phyloP scores from a whole-genome alignment of 108 stramenopile species.

The Nitzschia sp. region DNA sequence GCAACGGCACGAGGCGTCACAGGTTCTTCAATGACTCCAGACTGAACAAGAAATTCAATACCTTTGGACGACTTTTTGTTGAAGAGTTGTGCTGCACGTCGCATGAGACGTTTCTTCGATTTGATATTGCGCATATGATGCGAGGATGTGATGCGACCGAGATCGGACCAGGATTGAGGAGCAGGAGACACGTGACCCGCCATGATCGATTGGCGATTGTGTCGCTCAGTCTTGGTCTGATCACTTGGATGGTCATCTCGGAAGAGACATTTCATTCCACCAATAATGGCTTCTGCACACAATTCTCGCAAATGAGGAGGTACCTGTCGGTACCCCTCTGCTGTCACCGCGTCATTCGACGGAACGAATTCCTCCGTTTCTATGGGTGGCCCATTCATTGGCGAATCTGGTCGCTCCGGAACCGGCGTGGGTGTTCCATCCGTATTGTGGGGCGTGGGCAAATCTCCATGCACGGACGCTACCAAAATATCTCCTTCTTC shows the following conservation, averaged over 20 bases:
- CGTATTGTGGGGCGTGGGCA: not conserved
- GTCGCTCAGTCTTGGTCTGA: constrained; percentile 36
- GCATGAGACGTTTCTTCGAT: constrained; percentile 64
- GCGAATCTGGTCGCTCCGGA: not conserved
- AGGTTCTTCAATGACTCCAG: constrained; percentile 70
- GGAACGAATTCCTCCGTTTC: not conserved
- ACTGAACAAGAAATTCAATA: constrained; percentile 63
- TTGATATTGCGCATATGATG: constrained; percentile 61
- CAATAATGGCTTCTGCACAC: constrained; percentile 77
- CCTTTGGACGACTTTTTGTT: constrained; percentile 77
- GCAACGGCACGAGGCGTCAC: constrained; percentile 82
- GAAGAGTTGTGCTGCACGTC: constrained; percentile 74
- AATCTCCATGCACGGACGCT: constrained; percentile 26
- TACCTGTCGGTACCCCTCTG: constrained; percentile 40
- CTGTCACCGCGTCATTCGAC: not conserved
- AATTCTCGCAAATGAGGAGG: constrained; percentile 83
- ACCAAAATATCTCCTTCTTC: constrained; percentile 59
- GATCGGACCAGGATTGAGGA: constrained; percentile 34
- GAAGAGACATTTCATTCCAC: constrained; percentile 68
- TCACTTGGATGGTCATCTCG: constrained; percentile 47
- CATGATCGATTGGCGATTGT: constrained; percentile 33
- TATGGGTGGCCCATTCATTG: not conserved
- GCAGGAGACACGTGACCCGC: constrained; percentile 20
- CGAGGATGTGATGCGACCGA: constrained; percentile 21
- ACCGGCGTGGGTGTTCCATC: not conserved